Percentiles rank a stretch among this genome's conserved stretches.
phyloP scores from a whole-genome alignment of 2,329 filamentous ascomycete species.

The Ophiostoma piceae region DNA sequence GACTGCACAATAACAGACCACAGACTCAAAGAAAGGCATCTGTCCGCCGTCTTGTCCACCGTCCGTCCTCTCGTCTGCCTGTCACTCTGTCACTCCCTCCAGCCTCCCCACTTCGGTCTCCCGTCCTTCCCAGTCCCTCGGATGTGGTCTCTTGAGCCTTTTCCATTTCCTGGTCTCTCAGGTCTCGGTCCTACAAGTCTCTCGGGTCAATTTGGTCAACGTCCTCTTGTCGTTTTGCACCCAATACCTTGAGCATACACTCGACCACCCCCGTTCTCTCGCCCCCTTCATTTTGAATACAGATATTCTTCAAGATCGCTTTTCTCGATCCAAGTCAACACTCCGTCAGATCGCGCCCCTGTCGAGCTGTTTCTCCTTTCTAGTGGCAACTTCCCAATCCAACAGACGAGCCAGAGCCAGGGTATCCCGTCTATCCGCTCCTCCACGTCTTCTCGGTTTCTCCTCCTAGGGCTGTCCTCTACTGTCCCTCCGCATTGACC shows the following conservation, averaged over 20 bases:
- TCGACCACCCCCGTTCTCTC: background rate
- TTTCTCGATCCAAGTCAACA: too few species aligned
- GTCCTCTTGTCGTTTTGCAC: background rate
- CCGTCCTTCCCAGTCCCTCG: conserved; percentile 15
- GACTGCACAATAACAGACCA: background rate
- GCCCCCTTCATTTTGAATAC: background rate
- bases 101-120: conserved; percentile 12
- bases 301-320: background rate
- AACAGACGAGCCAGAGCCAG: background rate
- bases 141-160: conserved; percentile 14
- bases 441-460: background rate
- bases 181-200: conserved; percentile 2
- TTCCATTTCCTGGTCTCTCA: conserved; percentile 11
- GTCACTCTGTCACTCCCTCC: conserved; percentile 12
- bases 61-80: conserved; percentile 8
- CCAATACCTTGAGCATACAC: conserved; percentile 3
- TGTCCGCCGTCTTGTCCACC: background rate
- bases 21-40: too few species aligned
- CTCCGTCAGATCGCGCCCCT: conserved; percentile 1
- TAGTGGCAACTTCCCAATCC: conserved; percentile 12
- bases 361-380: conserved; percentile 8
- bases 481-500: background rate
- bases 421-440: background rate
- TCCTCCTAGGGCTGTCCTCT: conserved; percentile 1
- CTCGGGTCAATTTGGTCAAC: conserved; percentile 9